A percentile compares a stretch with the other conserved stretches of the same genome.
phyloP scores from a whole-genome alignment of 495 filamentous ascomycete species.

The Talaromyces borbonicus region DNA sequence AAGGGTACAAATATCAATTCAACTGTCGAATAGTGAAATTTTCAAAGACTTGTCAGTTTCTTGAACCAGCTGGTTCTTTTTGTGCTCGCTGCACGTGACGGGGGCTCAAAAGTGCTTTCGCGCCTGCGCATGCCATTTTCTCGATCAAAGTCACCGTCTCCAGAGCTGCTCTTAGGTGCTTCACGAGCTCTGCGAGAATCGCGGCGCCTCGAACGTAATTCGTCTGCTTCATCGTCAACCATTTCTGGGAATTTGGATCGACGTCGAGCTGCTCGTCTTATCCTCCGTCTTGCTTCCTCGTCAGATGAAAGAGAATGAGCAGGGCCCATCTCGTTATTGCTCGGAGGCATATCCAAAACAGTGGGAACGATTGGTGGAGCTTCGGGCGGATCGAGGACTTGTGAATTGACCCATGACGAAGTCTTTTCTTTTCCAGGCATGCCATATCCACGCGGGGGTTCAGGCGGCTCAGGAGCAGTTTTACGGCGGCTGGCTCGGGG shows the following conservation, averaged over 20 bases:
- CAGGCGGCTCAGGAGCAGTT: conserved; percentile 14
- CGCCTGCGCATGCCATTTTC: conserved; percentile 27
- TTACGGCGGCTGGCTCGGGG: conserved; percentile 22
- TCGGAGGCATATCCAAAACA: conserved; percentile 41
- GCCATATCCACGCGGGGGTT: conserved; percentile 21
- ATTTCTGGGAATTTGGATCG: conserved; percentile 32
- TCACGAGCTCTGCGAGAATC: conserved; percentile 21
- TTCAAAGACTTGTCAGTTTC: conserved; percentile 32
- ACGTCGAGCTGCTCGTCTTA: conserved; percentile 26
- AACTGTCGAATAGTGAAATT: neutral
- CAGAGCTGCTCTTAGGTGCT: conserved; percentile 29
- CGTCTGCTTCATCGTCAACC: conserved; percentile 32
- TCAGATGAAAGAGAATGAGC: conserved; percentile 32
- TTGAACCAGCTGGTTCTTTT: conserved; percentile 41
- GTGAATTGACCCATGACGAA: conserved; percentile 49
- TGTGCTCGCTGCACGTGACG: conserved; percentile 18
- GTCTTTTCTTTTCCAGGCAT: conserved; percentile 41
- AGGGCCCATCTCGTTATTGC: conserved; percentile 21
- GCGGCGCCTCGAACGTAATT: conserved; percentile 21
- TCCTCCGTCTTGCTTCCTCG: conserved; percentile 29
- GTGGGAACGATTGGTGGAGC: conserved; percentile 47
- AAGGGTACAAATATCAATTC: neutral
- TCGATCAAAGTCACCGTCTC: conserved; percentile 34
- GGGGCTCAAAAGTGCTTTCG: conserved; percentile 21
- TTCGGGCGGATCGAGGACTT: conserved; percentile 45